Conservation (phyloP, 2,329 filamentous ascomycete species). For the Cladosporium sp. region DNA sequence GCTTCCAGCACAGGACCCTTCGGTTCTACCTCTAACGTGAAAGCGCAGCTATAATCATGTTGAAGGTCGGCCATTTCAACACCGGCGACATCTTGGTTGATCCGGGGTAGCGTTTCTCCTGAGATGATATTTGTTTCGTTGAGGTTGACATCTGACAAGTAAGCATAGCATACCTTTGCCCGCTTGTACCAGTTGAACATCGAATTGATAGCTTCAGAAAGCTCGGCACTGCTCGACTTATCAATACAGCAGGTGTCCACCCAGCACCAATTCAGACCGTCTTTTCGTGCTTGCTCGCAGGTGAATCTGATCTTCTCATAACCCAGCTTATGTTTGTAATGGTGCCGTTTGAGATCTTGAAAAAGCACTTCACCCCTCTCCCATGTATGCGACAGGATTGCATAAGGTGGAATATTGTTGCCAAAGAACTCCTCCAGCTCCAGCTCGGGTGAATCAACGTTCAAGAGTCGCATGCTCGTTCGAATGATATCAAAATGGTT, state of each 20-base stretch:
- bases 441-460: background rate
- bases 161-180: constrained; percentile 10
- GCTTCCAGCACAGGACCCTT: background rate
- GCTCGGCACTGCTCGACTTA: constrained; percentile 14
- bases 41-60: too few species aligned
- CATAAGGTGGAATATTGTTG: background rate
- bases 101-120: too few species aligned
- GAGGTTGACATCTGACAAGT: constrained; percentile 3
- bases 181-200: constrained; percentile 13
- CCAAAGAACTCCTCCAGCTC: constrained; percentile 4
- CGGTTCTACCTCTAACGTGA: too few species aligned
- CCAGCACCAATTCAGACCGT: constrained; percentile 8
- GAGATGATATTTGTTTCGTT: too few species aligned
- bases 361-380: constrained; percentile 2
- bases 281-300: background rate
- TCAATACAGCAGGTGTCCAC: constrained; percentile 18
- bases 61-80: background rate
- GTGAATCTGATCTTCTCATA: background rate
- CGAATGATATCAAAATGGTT: background rate
- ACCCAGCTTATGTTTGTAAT: background rate
- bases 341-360: background rate
- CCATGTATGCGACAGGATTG: constrained; percentile 12
- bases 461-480: background rate
- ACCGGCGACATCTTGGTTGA: background rate
- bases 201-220: constrained; percentile 15